Evolutionary conservation across 208 protist genomes (phyloP).

Genomic region (Eutreptiella sp.): DNA sequence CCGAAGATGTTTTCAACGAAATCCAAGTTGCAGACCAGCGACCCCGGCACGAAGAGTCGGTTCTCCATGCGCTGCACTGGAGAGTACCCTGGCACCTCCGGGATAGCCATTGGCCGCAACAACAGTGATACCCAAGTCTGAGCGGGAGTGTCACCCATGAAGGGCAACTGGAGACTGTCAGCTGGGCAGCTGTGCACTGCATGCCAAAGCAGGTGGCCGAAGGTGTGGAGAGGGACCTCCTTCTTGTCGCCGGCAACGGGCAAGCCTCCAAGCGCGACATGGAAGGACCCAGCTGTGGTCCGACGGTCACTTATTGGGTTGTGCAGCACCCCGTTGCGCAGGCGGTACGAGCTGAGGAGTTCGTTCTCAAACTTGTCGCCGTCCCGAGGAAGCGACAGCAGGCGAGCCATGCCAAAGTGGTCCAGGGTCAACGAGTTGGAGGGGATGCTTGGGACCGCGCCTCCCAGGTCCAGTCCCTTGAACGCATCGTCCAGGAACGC

Average conservation of each 20-base stretch:
- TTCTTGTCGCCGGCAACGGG: slow-evolving; percentile 40
- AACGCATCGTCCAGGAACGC: too few relatives aligned
- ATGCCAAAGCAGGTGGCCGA: slow-evolving; percentile 25
- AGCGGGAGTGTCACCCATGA: background rate
- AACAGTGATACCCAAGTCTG: slow-evolving; percentile 32
- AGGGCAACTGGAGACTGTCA: slow-evolving; percentile 11
- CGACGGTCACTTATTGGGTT: slow-evolving; percentile 40
- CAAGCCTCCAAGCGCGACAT: slow-evolving; percentile 33
- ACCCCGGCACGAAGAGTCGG: slow-evolving; percentile 34
- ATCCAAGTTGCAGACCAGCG: slow-evolving; percentile 34
- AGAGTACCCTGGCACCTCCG: slow-evolving; percentile 29
- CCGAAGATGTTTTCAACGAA: slow-evolving; percentile 47
- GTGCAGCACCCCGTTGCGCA: slow-evolving; percentile 37
- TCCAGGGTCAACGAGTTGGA: slow-evolving; percentile 27
- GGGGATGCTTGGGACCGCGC: too few relatives aligned
- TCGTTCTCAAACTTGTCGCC: slow-evolving; percentile 25
- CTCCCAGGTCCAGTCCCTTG: too few relatives aligned
- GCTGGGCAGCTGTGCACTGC: too few relatives aligned
- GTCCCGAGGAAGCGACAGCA: slow-evolving; percentile 29
- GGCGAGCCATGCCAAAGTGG: slow-evolving; percentile 8
- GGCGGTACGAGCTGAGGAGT: slow-evolving; percentile 23
- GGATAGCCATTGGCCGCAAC: slow-evolving; percentile 28
- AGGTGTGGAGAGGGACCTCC: slow-evolving; percentile 14
- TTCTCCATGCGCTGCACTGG: slow-evolving; percentile 30
- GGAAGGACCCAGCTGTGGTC: slow-evolving; percentile 44